Evolutionary conservation across 2,329 filamentous ascomycete species (phyloP).

Genomic region (Ophiobolus disseminans): DNA sequence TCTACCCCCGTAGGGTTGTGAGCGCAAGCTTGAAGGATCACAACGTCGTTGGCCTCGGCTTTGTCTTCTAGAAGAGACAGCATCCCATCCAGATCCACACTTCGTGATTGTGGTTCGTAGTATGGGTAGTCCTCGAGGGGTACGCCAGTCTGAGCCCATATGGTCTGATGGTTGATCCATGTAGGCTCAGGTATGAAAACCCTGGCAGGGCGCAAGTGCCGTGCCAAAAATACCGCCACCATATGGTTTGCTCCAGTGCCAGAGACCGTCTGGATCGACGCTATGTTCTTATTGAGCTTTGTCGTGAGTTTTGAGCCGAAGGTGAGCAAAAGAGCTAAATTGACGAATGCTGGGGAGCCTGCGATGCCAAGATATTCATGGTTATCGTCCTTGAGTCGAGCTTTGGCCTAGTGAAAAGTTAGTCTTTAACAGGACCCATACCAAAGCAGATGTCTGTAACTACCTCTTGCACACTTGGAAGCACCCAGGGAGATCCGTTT

Average conservation of each 20-base stretch:
- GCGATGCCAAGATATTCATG: not conserved
- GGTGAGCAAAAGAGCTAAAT: not conserved
- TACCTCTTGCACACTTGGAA: not conserved
- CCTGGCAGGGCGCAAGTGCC: not conserved
- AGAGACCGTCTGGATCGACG: not conserved
- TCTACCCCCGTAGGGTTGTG: conserved; percentile 5
- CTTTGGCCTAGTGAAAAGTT: not conserved
- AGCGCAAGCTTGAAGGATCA: conserved; percentile 4
- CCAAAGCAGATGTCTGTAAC: not conserved
- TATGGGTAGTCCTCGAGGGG: not conserved
- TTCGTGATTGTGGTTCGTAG: not conserved
- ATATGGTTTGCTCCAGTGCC: conserved; percentile 1
- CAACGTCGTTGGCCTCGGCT: not conserved
- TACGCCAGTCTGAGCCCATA: not conserved
- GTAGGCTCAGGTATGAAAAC: not conserved
- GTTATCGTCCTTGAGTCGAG: not conserved
- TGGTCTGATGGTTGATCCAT: conserved; percentile 1
- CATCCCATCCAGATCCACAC: not conserved
- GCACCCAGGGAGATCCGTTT: not conserved
- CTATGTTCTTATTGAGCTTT: not conserved
- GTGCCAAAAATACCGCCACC: not conserved
- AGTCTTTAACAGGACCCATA: not conserved
- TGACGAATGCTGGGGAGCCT: not conserved
- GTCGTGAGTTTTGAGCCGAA: not conserved
- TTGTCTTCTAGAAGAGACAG: not conserved